These are phyloP conservation scores for Amaranthus palmeri DNA, from an alignment of 148 eudicot genomes.

Conservation along the genomic window DNA sequence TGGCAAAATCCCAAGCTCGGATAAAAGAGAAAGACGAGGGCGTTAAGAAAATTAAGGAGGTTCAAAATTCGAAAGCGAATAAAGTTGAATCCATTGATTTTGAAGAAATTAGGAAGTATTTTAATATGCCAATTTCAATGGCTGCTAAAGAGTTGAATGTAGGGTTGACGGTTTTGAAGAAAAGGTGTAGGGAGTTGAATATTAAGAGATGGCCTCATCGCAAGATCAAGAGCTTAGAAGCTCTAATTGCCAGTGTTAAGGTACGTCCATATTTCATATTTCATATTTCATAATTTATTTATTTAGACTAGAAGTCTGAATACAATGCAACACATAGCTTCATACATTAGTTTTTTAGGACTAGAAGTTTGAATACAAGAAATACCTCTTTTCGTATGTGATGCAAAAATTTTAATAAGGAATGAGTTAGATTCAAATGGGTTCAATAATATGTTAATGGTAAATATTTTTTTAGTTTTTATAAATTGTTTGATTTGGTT, in stretches of 20 bases:
- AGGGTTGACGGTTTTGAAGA: constrained; percentile 80
- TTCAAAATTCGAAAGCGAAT: not conserved
- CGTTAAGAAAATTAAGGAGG: not conserved
- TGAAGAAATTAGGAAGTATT: constrained; percentile 65
- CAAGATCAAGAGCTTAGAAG: constrained; percentile 23
- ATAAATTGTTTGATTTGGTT: too few species aligned
- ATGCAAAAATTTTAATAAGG: too few species aligned
- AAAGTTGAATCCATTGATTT: constrained; percentile 26
- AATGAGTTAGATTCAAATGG: too few species aligned
- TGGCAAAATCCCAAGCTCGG: not conserved
- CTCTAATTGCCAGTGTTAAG: constrained; percentile 16
- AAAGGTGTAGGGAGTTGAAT: constrained; percentile 57
- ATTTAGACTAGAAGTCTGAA: not conserved
- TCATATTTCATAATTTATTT: not conserved
- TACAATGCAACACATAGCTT: too few species aligned
- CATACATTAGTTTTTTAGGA: too few species aligned
- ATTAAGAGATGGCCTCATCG: constrained; percentile 44
- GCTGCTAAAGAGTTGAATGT: constrained; percentile 75
- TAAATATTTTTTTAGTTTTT: too few species aligned
- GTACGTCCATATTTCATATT: not conserved
- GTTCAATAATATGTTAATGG: too few species aligned
- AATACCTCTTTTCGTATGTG: too few species aligned
- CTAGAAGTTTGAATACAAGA: too few species aligned
- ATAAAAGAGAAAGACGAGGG: not conserved
- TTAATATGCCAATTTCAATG: constrained; percentile 59